Base-by-base conservation (phyloP, 441 rosid species). In the Erodium texanum region DNA sequence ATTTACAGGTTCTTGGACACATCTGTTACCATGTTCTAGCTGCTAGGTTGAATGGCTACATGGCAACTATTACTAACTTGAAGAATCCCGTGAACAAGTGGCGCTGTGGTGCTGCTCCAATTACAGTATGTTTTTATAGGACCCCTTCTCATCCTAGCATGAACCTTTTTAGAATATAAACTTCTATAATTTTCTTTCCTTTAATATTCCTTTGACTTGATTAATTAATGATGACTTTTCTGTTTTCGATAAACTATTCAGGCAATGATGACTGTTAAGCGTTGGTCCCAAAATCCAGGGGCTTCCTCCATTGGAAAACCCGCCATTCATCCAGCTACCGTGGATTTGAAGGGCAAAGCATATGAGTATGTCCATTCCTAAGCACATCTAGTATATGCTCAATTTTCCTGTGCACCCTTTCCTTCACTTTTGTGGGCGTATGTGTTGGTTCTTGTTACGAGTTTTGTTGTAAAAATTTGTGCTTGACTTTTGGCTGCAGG, bases 231-330 rank as follows among this genome's bases (percentile, higher is more conserved):
- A 67, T 75, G 48, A 69, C 67, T 45, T 61, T n/a, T 6, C 23
- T 68, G 66, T 43, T 27, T 67, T 56, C 63, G 64, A 23, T 78
- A 3, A 45, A 45, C 16, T 20, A 41, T 66, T 34, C 67, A 95
- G 99, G 94, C 92, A 66, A 90, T 92, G 99, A 86, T 92, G 98
- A 86, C 92, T 4, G 97, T 95, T 71, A 87, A 86, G 77, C 94
- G 91, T 24, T 95, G 99, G 98, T 84, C 90, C 62, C 95, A 87
- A 67, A 85, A 87, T 70, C 88, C 97, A 5, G 80, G 82, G 70
- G 82, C 86, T 24, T 43, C 87, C 64, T 85, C 97, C 69, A 83
- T 87, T 38, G 99, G 99, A 64, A 87, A 84, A 76, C 99, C 99
- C 64, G 96, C 97, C 38, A 87, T 95, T 75, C 96, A 92, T 78